A percentile compares a stretch with the other conserved stretches of the same genome.
Conservation (phyloP, 192 early-diverging fungal species). For the Coemansia sp. region DNA sequence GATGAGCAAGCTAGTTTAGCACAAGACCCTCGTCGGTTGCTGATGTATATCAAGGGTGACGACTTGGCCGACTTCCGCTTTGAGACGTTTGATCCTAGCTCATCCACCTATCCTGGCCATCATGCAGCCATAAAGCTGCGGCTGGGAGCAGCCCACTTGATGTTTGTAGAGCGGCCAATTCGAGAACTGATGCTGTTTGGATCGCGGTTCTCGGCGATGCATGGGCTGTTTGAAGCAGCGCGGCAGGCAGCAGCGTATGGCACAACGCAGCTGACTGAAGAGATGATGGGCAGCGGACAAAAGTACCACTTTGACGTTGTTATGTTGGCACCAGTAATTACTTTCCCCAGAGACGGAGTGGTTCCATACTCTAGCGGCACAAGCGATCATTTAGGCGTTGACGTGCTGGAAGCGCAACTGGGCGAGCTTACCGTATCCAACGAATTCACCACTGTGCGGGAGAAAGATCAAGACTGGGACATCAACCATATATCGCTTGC, state of each 20-base stretch:
- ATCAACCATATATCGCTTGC: constrained; percentile 65
- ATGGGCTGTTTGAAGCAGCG: constrained; percentile 83
- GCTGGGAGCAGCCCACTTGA: constrained; percentile 77
- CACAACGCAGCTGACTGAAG: constrained; percentile 74
- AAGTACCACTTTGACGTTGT: constrained; percentile 80
- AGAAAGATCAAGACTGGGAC: constrained; percentile 49
- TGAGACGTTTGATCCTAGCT: constrained; percentile 69
- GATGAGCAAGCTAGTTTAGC: not conserved
- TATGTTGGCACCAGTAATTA: constrained; percentile 82
- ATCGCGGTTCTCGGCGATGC: constrained; percentile 85
- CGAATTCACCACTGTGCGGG: constrained; percentile 60
- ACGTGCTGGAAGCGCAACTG: constrained; percentile 73
- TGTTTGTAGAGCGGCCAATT: constrained; percentile 76
- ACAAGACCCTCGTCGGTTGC: constrained; percentile 40
- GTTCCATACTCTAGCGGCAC: constrained; percentile 25
- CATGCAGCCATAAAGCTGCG: constrained; percentile 73
- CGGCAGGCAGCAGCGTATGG: constrained; percentile 76
- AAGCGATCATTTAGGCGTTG: constrained; percentile 26
- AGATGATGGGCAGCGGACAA: constrained; percentile 58
- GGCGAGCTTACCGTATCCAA: constrained; percentile 86
- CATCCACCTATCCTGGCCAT: constrained; percentile 75
- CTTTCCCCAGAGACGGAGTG: constrained; percentile 65
- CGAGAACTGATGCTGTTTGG: constrained; percentile 71
- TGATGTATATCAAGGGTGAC: constrained; percentile 83
- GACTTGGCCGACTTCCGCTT: constrained; percentile 86